Conservation (phyloP, 805 yeast genomes). For the Jamesozyma piceae region DNA sequence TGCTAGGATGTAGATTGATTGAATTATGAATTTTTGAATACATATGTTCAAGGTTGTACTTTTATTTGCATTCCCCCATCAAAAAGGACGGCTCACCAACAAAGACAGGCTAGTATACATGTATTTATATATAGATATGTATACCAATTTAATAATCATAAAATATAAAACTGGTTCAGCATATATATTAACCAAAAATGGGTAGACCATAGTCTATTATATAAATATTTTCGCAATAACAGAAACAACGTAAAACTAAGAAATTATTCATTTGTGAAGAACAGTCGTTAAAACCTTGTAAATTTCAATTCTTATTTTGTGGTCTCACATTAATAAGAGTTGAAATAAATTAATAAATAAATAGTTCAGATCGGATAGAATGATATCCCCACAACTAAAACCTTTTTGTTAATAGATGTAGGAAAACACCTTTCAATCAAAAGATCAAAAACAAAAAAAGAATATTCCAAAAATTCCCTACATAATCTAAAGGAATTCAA, state of each 20-base stretch:
- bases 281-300: too few relatives aligned
- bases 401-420: not conserved
- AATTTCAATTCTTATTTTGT: not conserved
- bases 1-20: constrained; percentile 56
- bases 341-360: not conserved
- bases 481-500: constrained; percentile 31
- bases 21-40: constrained; percentile 34
- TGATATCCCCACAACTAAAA: not conserved
- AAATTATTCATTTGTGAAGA: too few relatives aligned
- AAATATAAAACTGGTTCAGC: too few relatives aligned
- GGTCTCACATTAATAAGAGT: constrained; percentile 1
- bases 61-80: not conserved
- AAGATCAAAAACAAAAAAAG: constrained; percentile 1
- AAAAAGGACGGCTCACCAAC: not conserved
- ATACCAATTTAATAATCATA: too few relatives aligned
- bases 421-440: not conserved
- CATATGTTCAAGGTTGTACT: not conserved
- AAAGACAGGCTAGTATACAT: too few relatives aligned
- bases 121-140: too few relatives aligned
- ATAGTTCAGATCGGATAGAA: not conserved
- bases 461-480: constrained; percentile 69
- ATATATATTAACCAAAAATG: too few relatives aligned
- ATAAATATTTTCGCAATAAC: too few relatives aligned
- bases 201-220: too few relatives aligned
- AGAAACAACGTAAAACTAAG: too few relatives aligned